A percentile compares a stretch with the other conserved stretches of the same genome.
These are phyloP conservation scores for Apiotrichum veenhuisii DNA, from an alignment of 1,284 basidiomycete genomes.

Conservation along the genomic window DNA sequence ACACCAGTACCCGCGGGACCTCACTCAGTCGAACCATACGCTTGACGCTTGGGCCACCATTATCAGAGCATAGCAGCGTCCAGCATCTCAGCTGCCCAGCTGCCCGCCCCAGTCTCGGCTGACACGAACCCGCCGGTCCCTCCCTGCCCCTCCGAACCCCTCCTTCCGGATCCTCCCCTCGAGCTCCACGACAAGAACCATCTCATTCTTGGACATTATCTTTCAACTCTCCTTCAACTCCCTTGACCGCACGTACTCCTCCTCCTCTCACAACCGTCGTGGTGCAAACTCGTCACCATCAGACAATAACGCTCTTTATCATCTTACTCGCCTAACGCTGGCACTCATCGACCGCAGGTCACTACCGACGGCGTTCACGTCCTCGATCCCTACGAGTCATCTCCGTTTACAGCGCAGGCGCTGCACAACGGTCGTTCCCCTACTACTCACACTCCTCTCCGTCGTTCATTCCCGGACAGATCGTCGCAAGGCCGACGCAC, in stretches of 20 bases:
- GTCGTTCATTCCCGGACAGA: not conserved
- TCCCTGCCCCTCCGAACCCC: too few relatives aligned
- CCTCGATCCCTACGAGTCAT: not conserved
- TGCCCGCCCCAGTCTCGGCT: too few relatives aligned
- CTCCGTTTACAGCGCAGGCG: not conserved
- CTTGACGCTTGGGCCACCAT: too few relatives aligned
- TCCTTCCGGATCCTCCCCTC: too few relatives aligned
- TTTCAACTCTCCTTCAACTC: not conserved
- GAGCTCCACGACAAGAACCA: too few relatives aligned
- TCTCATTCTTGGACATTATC: not conserved
- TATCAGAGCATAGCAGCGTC: too few relatives aligned
- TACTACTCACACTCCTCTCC: not conserved
- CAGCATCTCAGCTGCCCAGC: too few relatives aligned
- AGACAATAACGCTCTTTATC: not conserved
- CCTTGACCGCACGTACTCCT: not conserved
- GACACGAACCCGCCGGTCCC: too few relatives aligned
- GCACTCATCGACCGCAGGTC: not conserved
- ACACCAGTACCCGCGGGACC: too few relatives aligned
- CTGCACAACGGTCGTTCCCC: not conserved
- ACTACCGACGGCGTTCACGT: not conserved
- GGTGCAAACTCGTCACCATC: not conserved
- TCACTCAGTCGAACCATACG: too few relatives aligned
- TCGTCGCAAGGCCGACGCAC: not conserved
- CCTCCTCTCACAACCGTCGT: not conserved
- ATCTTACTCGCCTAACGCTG: not conserved